Evolutionary conservation across 2,329 filamentous ascomycete genomes (phyloP).

Genomic region (Endocalyx cinctus): DNA sequence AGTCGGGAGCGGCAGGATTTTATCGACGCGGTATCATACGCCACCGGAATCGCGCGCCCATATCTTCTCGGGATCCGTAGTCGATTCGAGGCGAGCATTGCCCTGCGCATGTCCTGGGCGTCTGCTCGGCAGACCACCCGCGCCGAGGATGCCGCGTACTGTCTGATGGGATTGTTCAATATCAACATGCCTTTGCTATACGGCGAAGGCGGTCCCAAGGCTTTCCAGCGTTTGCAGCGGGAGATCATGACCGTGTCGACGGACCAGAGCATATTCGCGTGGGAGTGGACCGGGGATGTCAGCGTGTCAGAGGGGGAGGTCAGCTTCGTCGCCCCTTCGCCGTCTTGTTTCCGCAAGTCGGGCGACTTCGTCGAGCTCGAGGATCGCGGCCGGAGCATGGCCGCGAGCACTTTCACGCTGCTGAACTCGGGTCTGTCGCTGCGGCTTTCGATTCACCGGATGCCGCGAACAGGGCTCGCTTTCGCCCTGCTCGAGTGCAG

Average conservation of each 20-base stretch:
- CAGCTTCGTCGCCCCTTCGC: background rate
- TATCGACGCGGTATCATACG: background rate
- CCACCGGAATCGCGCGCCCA: slow-evolving; percentile 1
- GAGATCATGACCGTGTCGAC: slow-evolving; percentile 1
- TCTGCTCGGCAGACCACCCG: slow-evolving; percentile 12
- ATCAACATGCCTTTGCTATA: slow-evolving; percentile 22
- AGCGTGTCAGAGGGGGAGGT: background rate
- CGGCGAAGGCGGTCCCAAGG: slow-evolving; percentile 7
- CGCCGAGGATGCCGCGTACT: slow-evolving; percentile 19
- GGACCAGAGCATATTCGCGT: slow-evolving; percentile 1
- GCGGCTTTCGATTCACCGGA: background rate
- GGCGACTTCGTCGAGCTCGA: background rate
- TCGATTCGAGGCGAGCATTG: slow-evolving; percentile 6
- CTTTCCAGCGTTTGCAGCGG: background rate
- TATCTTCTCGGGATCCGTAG: background rate
- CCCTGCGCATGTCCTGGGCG: slow-evolving; percentile 21
- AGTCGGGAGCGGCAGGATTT: background rate
- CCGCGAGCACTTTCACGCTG: background rate
- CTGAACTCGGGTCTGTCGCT: background rate
- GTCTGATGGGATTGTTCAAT: slow-evolving; percentile 18
- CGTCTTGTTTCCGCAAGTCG: background rate
- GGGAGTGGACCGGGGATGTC: background rate
- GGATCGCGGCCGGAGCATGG: background rate
- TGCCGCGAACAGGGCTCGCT: background rate
- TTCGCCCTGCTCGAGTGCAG: slow-evolving; percentile 1